A percentile compares a stretch with the other conserved stretches of the same genome.
Conservation (phyloP, 2,329 filamentous ascomycete genomes). For the Colletotrichum sansevieriae region DNA sequence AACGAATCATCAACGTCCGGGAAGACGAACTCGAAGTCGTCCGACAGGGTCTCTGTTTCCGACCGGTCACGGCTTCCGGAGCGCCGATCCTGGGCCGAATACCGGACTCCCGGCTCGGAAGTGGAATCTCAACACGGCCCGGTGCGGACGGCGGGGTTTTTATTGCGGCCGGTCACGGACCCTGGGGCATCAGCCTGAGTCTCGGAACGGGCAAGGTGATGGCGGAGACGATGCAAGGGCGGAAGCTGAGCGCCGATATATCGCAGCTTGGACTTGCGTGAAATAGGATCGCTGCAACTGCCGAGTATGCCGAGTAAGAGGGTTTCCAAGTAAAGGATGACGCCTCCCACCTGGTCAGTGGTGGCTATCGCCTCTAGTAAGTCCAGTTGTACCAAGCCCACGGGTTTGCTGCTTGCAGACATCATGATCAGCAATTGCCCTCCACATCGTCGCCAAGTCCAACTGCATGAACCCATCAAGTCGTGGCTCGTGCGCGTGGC, state of each 20-base stretch:
- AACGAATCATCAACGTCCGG: constrained; percentile 60
- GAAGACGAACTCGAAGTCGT: constrained; percentile 71
- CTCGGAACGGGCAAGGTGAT: constrained; percentile 79
- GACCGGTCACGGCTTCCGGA: constrained; percentile 75
- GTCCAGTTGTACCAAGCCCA: constrained; percentile 2
- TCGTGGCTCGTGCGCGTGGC: constrained; percentile 1
- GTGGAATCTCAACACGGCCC: constrained; percentile 55
- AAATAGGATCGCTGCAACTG: background rate
- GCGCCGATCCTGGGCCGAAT: constrained; percentile 73
- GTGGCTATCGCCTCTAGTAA: background rate
- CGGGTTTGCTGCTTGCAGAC: constrained; percentile 18
- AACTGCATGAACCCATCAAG: background rate
- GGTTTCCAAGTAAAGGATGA: background rate
- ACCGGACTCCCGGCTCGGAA: constrained; percentile 67
- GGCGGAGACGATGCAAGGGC: constrained; percentile 76
- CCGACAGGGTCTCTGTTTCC: constrained; percentile 77
- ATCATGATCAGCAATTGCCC: constrained; percentile 7
- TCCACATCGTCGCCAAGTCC: constrained; percentile 24
- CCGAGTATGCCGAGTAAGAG: background rate
- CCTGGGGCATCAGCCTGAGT: constrained; percentile 77
- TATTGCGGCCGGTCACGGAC: constrained; percentile 79
- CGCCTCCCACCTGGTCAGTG: background rate
- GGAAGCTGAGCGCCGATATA: constrained; percentile 70
- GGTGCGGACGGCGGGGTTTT: constrained; percentile 73
- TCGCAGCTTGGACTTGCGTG: constrained; percentile 55